Conservation (phyloP, 495 filamentous ascomycete species). For the Melanomma pulvis-pyrius region DNA sequence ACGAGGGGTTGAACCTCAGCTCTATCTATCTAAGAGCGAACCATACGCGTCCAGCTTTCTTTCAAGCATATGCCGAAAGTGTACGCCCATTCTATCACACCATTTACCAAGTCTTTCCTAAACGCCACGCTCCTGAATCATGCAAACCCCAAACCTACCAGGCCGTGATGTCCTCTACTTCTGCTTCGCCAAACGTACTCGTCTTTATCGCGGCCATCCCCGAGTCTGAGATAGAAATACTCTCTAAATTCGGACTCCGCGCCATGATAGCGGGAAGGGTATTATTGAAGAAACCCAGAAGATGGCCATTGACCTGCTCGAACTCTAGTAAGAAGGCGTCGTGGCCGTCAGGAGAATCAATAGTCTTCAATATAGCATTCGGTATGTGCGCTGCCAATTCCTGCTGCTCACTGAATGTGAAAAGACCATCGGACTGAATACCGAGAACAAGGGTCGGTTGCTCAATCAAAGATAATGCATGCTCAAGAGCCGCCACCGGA, state of each 20-base stretch:
- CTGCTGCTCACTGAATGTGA: slow-evolving; percentile 94
- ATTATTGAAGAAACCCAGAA: slow-evolving; percentile 80
- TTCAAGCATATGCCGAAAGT: slow-evolving; percentile 37
- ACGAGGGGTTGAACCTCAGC: slow-evolving; percentile 35
- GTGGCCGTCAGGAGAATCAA: slow-evolving; percentile 92
- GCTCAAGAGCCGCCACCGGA: slow-evolving; percentile 55
- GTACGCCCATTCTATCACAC: background rate
- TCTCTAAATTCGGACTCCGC: slow-evolving; percentile 54
- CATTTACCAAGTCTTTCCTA: background rate
- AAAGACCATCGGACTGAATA: slow-evolving; percentile 92
- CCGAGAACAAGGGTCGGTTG: slow-evolving; percentile 89
- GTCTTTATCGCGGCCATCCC: slow-evolving; percentile 59
- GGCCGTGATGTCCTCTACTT: slow-evolving; percentile 95
- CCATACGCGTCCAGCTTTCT: slow-evolving; percentile 23
- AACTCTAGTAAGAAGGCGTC: slow-evolving; percentile 97
- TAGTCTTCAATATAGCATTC: slow-evolving; percentile 74
- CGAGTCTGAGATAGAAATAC: slow-evolving; percentile 51
- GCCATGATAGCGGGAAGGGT: slow-evolving; percentile 85
- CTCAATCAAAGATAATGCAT: slow-evolving; percentile 77
- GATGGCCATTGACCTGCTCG: slow-evolving; percentile 89
- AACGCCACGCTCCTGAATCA: slow-evolving; percentile 13
- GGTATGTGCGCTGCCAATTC: slow-evolving; percentile 84
- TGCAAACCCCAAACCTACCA: slow-evolving; percentile 60
- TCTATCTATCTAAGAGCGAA: background rate
- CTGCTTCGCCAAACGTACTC: slow-evolving; percentile 90